Base-by-base conservation (phyloP, 140 eudicot species). In the Cichorium intybus region DNA sequence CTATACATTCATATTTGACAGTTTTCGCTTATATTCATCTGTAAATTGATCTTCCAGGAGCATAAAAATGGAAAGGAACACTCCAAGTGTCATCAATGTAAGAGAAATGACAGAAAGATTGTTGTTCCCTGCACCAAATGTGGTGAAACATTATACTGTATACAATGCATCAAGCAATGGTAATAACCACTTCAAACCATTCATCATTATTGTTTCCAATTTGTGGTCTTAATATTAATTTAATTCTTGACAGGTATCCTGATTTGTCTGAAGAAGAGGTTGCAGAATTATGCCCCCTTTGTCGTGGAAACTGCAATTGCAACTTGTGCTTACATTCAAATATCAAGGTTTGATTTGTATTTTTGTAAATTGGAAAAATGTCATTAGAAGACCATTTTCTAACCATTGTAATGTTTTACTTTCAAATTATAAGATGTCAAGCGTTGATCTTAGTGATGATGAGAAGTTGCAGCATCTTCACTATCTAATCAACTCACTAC, bases 231-330 rank as follows among this genome's bases (percentile, higher is more conserved):
- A 23, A 23, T 58, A 39, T 4, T 23, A 22, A 12, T 15, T 43
- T 45, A 43, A 60, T 29, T 65, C 34, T 75, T 77, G 28, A 50
- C 66, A 90, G 97, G 97, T 91, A 91, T 77, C 87, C 96, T 66
- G 66, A 74, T 12, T 66, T 78, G 21, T 68, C 84, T 18, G 96
- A 87, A 68, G 91, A 75, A 70, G 98, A 85, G 56, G 34, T 87
- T 26, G 69, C 92, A 17, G 87, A 87, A 27, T 37, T 55, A 60
- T 91, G 98, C 74, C 98, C 98, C n/a, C 77, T 68, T 74, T 91
- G 98, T 55, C 89, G 96, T 69, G 78, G 80, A 50, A 91, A 80
- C 55, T 91, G 98, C 80, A 91, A 91, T 62, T 91, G 98, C 82
- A 83, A 91, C 77, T 31, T 73, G 75, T 91, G 98, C 81, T 84